These are phyloP conservation scores for Cyamopsis tetragonoloba DNA, from an alignment of 306 rosid species.

Conservation along the genomic window DNA sequence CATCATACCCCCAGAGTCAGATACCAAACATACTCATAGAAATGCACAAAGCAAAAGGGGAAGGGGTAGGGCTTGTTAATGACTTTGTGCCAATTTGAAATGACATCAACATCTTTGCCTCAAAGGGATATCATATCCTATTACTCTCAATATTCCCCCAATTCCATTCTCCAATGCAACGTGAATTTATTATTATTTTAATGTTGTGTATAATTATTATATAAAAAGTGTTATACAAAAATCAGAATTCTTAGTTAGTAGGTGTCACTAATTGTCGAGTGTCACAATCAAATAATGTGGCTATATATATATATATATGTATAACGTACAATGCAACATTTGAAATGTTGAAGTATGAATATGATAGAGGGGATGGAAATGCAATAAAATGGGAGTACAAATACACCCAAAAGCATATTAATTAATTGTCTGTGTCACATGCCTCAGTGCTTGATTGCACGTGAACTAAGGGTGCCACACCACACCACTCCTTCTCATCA, in stretches of 20 bases:
- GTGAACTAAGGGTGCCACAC: constrained; percentile 21
- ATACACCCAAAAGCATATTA: constrained; percentile 41
- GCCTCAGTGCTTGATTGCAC: constrained; percentile 24
- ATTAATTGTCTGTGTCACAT: constrained; percentile 43
- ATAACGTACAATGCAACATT: too few species aligned
- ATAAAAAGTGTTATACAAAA: too few species aligned
- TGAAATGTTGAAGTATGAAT: too few species aligned
- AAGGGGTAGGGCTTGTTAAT: constrained; percentile 19
- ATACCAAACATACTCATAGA: not conserved
- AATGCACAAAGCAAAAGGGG: not conserved
- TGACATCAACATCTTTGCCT: constrained; percentile 28
- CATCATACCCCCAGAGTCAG: constrained; percentile 27
- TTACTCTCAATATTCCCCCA: constrained; percentile 31
- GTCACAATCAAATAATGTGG: constrained; percentile 40
- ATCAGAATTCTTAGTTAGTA: too few species aligned
- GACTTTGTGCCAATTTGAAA: constrained; percentile 22
- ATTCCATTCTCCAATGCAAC: too few species aligned
- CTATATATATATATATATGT: too few species aligned
- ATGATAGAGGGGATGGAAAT: too few species aligned
- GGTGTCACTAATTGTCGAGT: constrained; percentile 20
- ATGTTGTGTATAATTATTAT: too few species aligned
- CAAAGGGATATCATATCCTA: constrained; percentile 25
- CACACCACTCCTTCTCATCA: not conserved
- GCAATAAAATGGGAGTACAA: too few species aligned
- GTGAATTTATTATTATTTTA: too few species aligned